Base-by-base conservation (phyloP, 306 rosid species). In the Corylus americana region DNA sequence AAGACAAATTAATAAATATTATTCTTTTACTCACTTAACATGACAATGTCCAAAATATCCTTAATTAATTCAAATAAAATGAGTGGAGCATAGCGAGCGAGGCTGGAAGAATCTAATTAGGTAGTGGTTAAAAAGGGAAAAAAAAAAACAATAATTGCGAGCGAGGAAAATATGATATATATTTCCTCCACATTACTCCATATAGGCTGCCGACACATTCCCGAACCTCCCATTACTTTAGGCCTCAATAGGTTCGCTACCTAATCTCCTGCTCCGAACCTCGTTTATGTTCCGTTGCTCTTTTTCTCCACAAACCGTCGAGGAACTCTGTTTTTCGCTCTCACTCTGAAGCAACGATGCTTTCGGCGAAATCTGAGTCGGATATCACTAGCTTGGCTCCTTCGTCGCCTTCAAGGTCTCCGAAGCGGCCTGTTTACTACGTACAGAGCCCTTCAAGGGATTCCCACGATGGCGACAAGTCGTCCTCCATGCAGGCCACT, bases 361-460 rank as follows among this genome's bases (percentile, higher is more conserved):
- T 59, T 11, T 90, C 97, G 0, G 54, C 96, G 14, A 96, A 96
- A 82, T 96, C 98, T 2, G 96, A 95, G 77, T 95, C 99, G 0
- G 99, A 95, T 80, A 74, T 93, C 3, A 90, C 99, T 0, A 95
- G 98, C 88, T 86, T 93, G 76, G 99, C 97, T 0, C 88, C 92
- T 37, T 95, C 99, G 7, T 93, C 99, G 35, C 99, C 99, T 18
- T 89, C 98, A 55, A 90, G 99, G 87, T 95, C 98, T 3, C 98
- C 98, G 14, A 92, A 95, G 88, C 73, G 89, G 0, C 86, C 91
- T 4, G 89, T 83, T 11, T 95, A 95, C 83, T 95, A 89, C 63
- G 99, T 95, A 0, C 98, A 95, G 72, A 95, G 98, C 81, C 99
- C 99, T 64, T 93, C 98, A 12, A 88, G 98, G 82, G 97, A 92